Base-by-base conservation (phyloP, 2,329 filamentous ascomycete genomes). In the Aureobasidium vineae region DNA sequence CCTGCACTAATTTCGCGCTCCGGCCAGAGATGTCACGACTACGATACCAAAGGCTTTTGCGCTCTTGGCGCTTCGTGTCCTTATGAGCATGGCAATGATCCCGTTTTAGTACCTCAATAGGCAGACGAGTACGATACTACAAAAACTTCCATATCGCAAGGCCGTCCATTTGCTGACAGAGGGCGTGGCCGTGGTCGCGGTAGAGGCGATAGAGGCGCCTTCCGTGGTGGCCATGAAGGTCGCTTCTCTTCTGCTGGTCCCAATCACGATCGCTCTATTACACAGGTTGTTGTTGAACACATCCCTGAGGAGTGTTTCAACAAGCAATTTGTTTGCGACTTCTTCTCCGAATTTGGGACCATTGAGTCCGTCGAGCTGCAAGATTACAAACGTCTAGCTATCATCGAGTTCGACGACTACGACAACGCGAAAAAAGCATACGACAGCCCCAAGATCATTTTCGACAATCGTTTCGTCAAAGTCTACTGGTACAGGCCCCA, bases 381-480 rank as follows among this genome's bases (percentile, higher is more conserved):
- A 70, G 80, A 83, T 1, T 84, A 88, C 73, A 88, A 88, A 73
- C 83, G 85, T 49, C 76, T 91, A 19, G 90, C 90, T 1, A 80
- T 90, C 36, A 82, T 95, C 69, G 89, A 87, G 70, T 95, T 84
- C 71, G 83, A 86, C 59, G 82, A 82, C 49, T 90, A 88, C 83
- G 82, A 82, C 7, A 78, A 85, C 16, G 91, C 91, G 16, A 85
- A 87, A 67, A 84, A 85, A 19, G 91, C 91, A 2, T 92, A 91
- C 74, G 83, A 84, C 54, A 92, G 89, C 10, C 90, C 91, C 0
- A 92, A 92, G 73, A 88, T 88, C 54, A 88, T 95, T 50, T 95
- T 94, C 73, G 89, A 93, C 72, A 95, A 94, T 71, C 83, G 91
- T 13, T 95, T 95, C 71, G 91, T 95, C 57, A 93, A 92, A 72